phyloP scores from a whole-genome alignment of 2,329 filamentous ascomycete genomes.

The Neospermospora avenae region DNA sequence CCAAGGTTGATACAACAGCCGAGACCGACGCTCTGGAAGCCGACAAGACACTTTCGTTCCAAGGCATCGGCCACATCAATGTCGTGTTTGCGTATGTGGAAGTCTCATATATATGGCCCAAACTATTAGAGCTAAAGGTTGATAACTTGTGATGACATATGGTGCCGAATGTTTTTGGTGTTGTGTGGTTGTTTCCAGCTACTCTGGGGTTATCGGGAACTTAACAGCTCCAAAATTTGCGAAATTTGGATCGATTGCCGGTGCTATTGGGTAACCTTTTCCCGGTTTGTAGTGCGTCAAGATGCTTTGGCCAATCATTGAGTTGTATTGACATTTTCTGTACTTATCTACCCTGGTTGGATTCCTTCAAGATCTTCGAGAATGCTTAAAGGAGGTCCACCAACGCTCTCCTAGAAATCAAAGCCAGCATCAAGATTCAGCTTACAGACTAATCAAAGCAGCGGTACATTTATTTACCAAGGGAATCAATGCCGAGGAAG shows the following conservation, averaged over 20 bases:
- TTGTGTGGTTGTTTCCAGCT: slow-evolving; percentile 44
- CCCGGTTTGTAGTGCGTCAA: too few species aligned
- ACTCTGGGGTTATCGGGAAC: slow-evolving; percentile 38
- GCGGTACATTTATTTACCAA: slow-evolving; percentile 35
- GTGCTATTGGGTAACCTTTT: background rate
- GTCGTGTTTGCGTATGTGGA: slow-evolving; percentile 52
- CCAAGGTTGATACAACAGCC: slow-evolving; percentile 41
- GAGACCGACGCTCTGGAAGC: slow-evolving; percentile 37
- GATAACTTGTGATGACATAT: slow-evolving; percentile 39
- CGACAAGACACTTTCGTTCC: slow-evolving; percentile 32
- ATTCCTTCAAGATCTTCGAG: background rate
- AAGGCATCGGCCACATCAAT: slow-evolving; percentile 43
- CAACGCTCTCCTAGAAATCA: background rate
- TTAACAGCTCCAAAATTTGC: slow-evolving; percentile 37
- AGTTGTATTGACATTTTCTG: background rate
- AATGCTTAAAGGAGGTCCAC: slow-evolving; percentile 1
- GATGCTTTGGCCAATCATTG: too few species aligned
- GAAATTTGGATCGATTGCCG: slow-evolving; percentile 35
- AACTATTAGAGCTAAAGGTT: slow-evolving; percentile 29
- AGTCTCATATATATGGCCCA: slow-evolving; percentile 35
- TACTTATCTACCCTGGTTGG: too few species aligned
- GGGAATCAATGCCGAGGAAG: slow-evolving; percentile 38
- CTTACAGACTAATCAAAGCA: slow-evolving; percentile 44
- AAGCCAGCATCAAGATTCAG: background rate
- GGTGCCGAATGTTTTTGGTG: slow-evolving; percentile 42